phyloP scores from a whole-genome alignment of 1,284 basidiomycete species.

The Cryptococcus maquisensis region DNA sequence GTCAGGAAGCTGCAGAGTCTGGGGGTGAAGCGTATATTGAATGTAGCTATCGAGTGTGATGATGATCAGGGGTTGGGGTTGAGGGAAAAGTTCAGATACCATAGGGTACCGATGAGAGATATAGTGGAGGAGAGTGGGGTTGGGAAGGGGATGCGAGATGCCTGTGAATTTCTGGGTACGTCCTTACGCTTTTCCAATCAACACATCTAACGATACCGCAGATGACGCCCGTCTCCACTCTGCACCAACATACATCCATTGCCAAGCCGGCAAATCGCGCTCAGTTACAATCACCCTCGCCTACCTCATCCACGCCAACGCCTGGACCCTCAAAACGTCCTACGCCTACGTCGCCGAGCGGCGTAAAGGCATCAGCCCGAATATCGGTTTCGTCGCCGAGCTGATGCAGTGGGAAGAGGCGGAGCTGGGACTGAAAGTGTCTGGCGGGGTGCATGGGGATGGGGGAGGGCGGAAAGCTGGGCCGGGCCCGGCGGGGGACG shows the following conservation, averaged over 20 bases:
- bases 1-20: conserved; percentile 65
- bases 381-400: conserved; percentile 96
- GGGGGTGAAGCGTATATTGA: conserved; percentile 84
- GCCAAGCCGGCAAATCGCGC: conserved; percentile 91
- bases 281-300: conserved; percentile 96
- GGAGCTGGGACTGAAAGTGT: conserved; percentile 75
- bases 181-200: conserved; percentile 10
- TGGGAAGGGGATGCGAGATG: conserved; percentile 72
- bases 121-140: conserved; percentile 91
- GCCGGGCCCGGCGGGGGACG: conserved; percentile 11
- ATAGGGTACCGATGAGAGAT: conserved; percentile 86
- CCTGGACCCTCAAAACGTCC: conserved; percentile 86
- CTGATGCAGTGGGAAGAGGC: conserved; percentile 93
- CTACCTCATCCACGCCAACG: conserved; percentile 93
- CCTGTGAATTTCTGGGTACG: conserved; percentile 79
- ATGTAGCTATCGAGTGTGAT: conserved; percentile 85
- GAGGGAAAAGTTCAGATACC: conserved; percentile 68
- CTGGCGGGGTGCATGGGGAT: conserved; percentile 58
- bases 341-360: conserved; percentile 87
- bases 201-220: conserved; percentile 35
- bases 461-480: not conserved
- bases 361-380: conserved; percentile 88
- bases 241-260: conserved; percentile 88
- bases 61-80: conserved; percentile 70
- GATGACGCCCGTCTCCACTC: conserved; percentile 87